Percentiles rank a stretch among this genome's conserved stretches.
Conservation (phyloP, 345 rosid species). For the Syzygium aqueum region DNA sequence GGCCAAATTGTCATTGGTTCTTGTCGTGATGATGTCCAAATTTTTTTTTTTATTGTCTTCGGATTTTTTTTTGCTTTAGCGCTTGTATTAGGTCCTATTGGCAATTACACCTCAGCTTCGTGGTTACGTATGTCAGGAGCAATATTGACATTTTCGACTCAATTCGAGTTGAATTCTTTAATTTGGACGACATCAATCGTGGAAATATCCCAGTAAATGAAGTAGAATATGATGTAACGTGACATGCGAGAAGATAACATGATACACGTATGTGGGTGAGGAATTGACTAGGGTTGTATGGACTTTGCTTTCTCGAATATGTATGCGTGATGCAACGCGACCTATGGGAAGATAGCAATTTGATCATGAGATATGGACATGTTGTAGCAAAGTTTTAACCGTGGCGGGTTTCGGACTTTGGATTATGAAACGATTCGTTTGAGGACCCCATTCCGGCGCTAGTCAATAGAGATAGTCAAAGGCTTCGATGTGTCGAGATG, state of each 20-base stretch:
- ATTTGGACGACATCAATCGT: background rate
- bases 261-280: background rate
- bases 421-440: background rate
- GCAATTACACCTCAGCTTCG: background rate
- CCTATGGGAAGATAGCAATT: background rate
- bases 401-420: background rate
- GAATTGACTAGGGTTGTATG: background rate
- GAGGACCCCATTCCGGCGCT: background rate
- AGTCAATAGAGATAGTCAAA: background rate
- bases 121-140: background rate
- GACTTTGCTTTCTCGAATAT: background rate
- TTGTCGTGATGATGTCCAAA: background rate
- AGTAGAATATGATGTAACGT: background rate
- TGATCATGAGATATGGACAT: background rate
- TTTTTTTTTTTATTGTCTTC: background rate
- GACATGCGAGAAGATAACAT: background rate
- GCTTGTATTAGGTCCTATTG: background rate
- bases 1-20: background rate
- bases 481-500: background rate
- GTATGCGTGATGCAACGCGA: background rate
- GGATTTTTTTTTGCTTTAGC: background rate
- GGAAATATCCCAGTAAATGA: background rate
- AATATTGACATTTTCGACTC: background rate
- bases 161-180: background rate
- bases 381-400: background rate